phyloP scores from a whole-genome alignment of 2,329 filamentous ascomycete species.

The Calonectria pteridis region DNA sequence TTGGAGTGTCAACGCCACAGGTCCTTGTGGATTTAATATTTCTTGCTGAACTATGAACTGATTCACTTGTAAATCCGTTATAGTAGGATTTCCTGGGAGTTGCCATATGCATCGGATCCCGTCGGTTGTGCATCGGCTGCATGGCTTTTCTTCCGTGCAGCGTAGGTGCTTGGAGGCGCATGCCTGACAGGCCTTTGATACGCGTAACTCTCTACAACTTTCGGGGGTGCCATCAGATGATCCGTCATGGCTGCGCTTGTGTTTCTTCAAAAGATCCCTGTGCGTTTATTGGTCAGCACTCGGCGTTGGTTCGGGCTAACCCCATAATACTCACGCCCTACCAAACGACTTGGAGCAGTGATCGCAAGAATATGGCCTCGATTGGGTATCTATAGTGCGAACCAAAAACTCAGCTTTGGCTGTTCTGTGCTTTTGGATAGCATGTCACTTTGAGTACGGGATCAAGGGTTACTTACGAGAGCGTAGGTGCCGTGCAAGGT shows the following conservation, averaged over 20 bases:
- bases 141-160: constrained; percentile 49
- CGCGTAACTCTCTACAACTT: not conserved
- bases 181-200: constrained; percentile 43
- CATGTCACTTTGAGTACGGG: not conserved
- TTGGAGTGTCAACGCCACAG: not conserved
- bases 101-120: constrained; percentile 44
- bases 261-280: constrained; percentile 46
- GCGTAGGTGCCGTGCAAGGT: constrained; percentile 50
- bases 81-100: not conserved
- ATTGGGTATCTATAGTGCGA: constrained; percentile 44
- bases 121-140: constrained; percentile 43
- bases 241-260: constrained; percentile 37
- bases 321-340: constrained; percentile 39
- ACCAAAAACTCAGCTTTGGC: not conserved
- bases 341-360: constrained; percentile 48
- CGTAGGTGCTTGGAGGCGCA: constrained; percentile 48
- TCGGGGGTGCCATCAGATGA: not conserved
- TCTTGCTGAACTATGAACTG: not conserved
- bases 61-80: not conserved
- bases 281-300: not conserved
- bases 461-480: constrained; percentile 40
- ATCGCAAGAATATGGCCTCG: constrained; percentile 46
- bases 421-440: not conserved
- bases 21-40: not conserved
- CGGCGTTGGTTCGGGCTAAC: not conserved